Base-by-base conservation (phyloP, 208 protist species). In the Trypanosoma cruzi region DNA sequence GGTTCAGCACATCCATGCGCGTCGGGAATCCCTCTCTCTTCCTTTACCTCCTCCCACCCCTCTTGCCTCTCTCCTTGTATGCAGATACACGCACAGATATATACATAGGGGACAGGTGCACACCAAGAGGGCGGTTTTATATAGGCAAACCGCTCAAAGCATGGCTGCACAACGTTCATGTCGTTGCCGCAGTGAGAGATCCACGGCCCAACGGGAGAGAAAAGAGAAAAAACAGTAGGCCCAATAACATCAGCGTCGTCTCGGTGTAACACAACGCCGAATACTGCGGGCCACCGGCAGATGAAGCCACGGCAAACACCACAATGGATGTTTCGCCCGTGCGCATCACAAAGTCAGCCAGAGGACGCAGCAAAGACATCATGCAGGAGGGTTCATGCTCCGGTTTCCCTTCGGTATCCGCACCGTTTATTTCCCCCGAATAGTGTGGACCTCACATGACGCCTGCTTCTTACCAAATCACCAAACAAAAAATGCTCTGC, bases 201-300 rank as follows among this genome's bases (percentile, higher is more conserved):
- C 14, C 61, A 40, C 31, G 16, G 31, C 44, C 13, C 13, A 7
- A 10, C 26, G 60, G 13, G n/a, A n/a, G n/a, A n/a, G n/a, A n/a
- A n/a, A 66, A 31, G 0, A 68, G 1, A 68, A 61, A 40, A 50
- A 61, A 20, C 2, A 20, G 52, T 42, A 40, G 0, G 0, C 22
- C 26, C 14, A 42, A 60, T 2, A 65, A 8, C 22, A 46, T 18
- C 28, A 53, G 60, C 7, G 52, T 3, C 44, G 65, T 66, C 49
- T 73, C 67, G 10, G 59, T 59, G 37, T 73, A 73, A 49, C 67
- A 73, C 44, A 73, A 46, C 2, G 50, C 67, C 32, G 65, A 57
- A 37, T 73, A 73, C 36, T 60, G 67, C 52, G 67, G 58, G 40
- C 67, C 67, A 29, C 67, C 58, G 42, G 40, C 34, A 36, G 58